Evolutionary conservation across 2,329 filamentous ascomycete species (phyloP).

Genomic region (Arthroderma uncinatum): DNA sequence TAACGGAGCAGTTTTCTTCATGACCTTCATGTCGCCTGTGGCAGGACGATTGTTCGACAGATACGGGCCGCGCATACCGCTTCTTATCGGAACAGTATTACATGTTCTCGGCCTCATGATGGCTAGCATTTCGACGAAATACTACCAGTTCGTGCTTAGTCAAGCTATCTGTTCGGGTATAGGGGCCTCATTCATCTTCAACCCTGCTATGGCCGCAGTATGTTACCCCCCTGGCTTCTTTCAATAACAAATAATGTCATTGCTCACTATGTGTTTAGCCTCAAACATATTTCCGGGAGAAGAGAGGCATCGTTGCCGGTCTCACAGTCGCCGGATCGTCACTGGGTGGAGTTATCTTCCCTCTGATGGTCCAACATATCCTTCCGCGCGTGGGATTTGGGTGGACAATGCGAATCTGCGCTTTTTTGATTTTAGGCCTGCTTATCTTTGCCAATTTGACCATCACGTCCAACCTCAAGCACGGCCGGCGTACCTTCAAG

Average conservation of each 20-base stretch:
- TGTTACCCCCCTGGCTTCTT: conserved; percentile 20
- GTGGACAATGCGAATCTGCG: conserved; percentile 47
- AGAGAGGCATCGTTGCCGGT: conserved; percentile 48
- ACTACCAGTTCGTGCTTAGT: conserved; percentile 42
- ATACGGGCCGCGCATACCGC: conserved; percentile 48
- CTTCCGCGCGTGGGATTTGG: conserved; percentile 39
- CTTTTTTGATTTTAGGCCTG: conserved; percentile 51
- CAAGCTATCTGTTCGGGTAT: conserved; percentile 40
- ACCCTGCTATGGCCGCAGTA: conserved; percentile 29
- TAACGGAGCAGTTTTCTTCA: conserved; percentile 25
- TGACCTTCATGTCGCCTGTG: conserved; percentile 39
- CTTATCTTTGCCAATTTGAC: conserved; percentile 44
- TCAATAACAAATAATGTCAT: conserved; percentile 17
- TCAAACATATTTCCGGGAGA: conserved; percentile 43
- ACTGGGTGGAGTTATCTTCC: conserved; percentile 44
- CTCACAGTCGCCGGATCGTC: conserved; percentile 49
- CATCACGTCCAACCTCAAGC: conserved; percentile 37
- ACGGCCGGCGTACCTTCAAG: conserved; percentile 31
- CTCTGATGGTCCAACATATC: conserved; percentile 39
- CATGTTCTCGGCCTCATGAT: conserved; percentile 55
- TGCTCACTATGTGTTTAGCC: conserved; percentile 34
- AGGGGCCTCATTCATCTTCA: conserved; percentile 41
- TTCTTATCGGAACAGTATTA: conserved; percentile 40
- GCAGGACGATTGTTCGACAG: conserved; percentile 54
- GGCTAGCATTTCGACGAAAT: conserved; percentile 45